phyloP scores from a whole-genome alignment of 1,284 basidiomycete species.

The Neotropicomus parvogracilis region DNA sequence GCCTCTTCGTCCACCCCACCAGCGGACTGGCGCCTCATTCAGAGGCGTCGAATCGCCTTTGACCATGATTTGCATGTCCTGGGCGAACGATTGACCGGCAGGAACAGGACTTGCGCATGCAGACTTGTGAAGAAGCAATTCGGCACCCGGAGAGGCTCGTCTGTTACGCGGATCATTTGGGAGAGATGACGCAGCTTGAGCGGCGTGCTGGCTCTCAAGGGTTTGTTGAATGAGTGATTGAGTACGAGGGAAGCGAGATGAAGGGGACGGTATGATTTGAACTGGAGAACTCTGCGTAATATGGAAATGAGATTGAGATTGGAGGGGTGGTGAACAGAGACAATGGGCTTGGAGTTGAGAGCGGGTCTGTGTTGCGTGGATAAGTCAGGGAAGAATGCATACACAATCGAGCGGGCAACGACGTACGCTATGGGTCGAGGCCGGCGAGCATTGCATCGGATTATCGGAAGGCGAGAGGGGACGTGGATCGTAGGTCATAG shows the following conservation, averaged over 20 bases:
- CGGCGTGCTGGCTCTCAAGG: constrained; percentile 1
- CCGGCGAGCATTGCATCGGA: constrained; percentile 10
- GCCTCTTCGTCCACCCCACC: constrained; percentile 19
- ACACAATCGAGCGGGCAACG: not conserved
- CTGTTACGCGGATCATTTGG: not conserved
- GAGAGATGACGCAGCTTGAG: constrained; percentile 4
- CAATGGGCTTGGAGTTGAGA: constrained; percentile 12
- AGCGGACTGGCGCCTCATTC: constrained; percentile 19
- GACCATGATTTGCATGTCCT: not conserved
- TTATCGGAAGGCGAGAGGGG: constrained; percentile 10
- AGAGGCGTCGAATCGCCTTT: constrained; percentile 15
- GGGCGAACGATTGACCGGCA: not conserved
- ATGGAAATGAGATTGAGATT: constrained; percentile 6
- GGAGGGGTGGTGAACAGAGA: constrained; percentile 6
- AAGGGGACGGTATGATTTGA: constrained; percentile 6
- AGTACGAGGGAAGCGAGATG: constrained; percentile 15
- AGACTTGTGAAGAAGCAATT: not conserved
- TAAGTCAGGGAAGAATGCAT: not conserved
- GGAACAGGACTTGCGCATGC: not conserved
- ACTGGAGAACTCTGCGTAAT: constrained; percentile 4
- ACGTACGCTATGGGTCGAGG: constrained; percentile 14
- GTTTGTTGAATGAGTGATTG: constrained; percentile 22
- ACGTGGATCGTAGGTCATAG: not conserved
- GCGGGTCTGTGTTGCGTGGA: not conserved
- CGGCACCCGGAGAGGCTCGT: constrained; percentile 12